Percentiles rank a stretch among this genome's conserved stretches.
Evolutionary conservation across 805 yeast genomes (phyloP).

Genomic region (Metschnikowia kofuensis): DNA sequence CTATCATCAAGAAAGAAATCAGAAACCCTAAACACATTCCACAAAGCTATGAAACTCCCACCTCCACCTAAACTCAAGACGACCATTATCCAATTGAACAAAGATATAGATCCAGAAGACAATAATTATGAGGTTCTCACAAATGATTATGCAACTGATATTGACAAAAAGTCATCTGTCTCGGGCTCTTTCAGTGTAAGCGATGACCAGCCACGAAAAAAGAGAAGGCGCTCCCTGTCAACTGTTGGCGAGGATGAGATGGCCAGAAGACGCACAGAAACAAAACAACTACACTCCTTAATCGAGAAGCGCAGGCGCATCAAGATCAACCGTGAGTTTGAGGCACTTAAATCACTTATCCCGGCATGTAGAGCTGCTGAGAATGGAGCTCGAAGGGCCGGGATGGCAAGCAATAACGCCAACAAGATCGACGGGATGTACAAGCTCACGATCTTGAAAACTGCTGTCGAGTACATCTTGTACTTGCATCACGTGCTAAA

Average conservation of each 20-base stretch:
- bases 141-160: constrained; percentile 27
- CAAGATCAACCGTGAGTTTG: constrained; percentile 80
- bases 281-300: constrained; percentile 59
- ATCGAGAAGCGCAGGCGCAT: constrained; percentile 77
- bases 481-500: constrained; percentile 61
- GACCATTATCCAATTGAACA: constrained; percentile 43
- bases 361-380: constrained; percentile 70
- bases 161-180: background rate
- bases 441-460: constrained; percentile 74
- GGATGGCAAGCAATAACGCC: constrained; percentile 22
- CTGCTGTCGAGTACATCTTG: constrained; percentile 77
- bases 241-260: constrained; percentile 40
- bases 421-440: constrained; percentile 63
- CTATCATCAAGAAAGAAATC: background rate
- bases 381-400: constrained; percentile 5
- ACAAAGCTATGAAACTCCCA: constrained; percentile 18
- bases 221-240: constrained; percentile 38
- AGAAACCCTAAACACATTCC: background rate
- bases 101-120: constrained; percentile 41
- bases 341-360: constrained; percentile 69
- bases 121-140: constrained; percentile 42
- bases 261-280: constrained; percentile 39
- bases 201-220: constrained; percentile 26
- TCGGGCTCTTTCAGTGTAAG: background rate
- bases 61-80: constrained; percentile 43